phyloP scores from a whole-genome alignment of 345 rosid genomes.

The Pistacia integerrima region DNA sequence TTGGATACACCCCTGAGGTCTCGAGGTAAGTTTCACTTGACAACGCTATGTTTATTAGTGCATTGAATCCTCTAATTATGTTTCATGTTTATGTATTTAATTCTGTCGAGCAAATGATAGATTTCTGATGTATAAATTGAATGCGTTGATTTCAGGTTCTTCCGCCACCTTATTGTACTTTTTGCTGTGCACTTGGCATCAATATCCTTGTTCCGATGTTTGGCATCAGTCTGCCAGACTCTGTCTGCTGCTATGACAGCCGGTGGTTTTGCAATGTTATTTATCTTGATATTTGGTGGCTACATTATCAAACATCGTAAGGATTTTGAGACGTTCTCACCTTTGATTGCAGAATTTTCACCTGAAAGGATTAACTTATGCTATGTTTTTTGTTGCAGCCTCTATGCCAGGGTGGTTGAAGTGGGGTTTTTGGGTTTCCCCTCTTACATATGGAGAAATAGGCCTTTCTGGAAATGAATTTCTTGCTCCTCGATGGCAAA shows the following conservation, averaged over 20 bases:
- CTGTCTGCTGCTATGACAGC: slow-evolving; percentile 46
- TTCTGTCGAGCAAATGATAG: background rate
- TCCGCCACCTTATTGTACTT: slow-evolving; percentile 59
- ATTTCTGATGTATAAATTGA: background rate
- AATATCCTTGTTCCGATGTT: slow-evolving; percentile 66
- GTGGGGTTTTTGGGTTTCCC: slow-evolving; percentile 84
- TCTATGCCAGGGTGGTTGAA: slow-evolving; percentile 70
- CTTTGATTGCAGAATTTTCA: background rate
- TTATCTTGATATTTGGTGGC: slow-evolving; percentile 57
- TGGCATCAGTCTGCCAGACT: slow-evolving; percentile 65
- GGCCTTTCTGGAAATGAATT: slow-evolving; percentile 74
- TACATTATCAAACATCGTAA: slow-evolving; percentile 64
- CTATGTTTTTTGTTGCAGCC: slow-evolving; percentile 44
- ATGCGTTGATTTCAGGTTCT: slow-evolving; percentile 47
- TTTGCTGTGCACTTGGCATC: slow-evolving; percentile 63
- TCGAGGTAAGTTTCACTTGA: slow-evolving; percentile 46
- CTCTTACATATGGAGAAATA: slow-evolving; percentile 67
- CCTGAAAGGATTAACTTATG: background rate
- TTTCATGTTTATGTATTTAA: background rate
- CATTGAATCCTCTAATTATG: too few species aligned
- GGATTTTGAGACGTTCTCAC: slow-evolving; percentile 9
- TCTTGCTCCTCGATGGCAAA: slow-evolving; percentile 77
- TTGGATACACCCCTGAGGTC: slow-evolving; percentile 76
- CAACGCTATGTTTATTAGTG: too few species aligned
- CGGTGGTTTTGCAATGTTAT: slow-evolving; percentile 46